A percentile compares a stretch with the other conserved stretches of the same genome.
These are phyloP conservation scores for Neltuma alba DNA, from an alignment of 306 rosid species.

Conservation along the genomic window DNA sequence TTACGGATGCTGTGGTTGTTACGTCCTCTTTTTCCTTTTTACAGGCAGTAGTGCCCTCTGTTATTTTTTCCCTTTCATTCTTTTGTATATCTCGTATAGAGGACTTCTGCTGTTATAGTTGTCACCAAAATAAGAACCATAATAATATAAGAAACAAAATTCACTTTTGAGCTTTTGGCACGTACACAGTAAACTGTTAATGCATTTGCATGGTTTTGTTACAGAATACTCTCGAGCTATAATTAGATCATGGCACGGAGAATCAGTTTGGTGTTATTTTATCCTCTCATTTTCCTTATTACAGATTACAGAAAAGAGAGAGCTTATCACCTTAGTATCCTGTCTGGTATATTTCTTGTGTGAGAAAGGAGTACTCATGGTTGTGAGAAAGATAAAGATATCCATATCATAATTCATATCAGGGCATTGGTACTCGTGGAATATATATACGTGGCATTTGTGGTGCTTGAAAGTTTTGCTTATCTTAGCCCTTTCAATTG, in stretches of 20 bases:
- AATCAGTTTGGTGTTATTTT: neutral
- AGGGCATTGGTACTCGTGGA: neutral
- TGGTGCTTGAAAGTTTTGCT: neutral
- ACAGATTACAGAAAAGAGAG: neutral
- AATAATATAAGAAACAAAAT: neutral
- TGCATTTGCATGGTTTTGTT: neutral
- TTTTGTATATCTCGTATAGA: conserved; percentile 13
- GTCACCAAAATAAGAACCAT: neutral
- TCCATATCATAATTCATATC: neutral
- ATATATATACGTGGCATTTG: neutral
- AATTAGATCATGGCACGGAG: neutral
- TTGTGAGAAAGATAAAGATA: neutral
- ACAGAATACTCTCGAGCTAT: neutral
- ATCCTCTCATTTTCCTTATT: neutral
- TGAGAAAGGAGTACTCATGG: neutral
- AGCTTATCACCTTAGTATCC: neutral
- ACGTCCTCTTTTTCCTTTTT: neutral
- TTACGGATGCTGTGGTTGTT: conserved; percentile 18
- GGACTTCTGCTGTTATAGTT: neutral
- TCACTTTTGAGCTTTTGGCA: neutral
- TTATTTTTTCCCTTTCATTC: neutral
- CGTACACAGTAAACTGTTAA: neutral
- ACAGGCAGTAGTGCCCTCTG: conserved; percentile 13
- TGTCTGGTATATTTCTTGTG: neutral
- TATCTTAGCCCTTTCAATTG: neutral